These are phyloP conservation scores for Podospora bellae-mahoneyi DNA, from an alignment of 495 filamentous ascomycete genomes.

Conservation along the genomic window DNA sequence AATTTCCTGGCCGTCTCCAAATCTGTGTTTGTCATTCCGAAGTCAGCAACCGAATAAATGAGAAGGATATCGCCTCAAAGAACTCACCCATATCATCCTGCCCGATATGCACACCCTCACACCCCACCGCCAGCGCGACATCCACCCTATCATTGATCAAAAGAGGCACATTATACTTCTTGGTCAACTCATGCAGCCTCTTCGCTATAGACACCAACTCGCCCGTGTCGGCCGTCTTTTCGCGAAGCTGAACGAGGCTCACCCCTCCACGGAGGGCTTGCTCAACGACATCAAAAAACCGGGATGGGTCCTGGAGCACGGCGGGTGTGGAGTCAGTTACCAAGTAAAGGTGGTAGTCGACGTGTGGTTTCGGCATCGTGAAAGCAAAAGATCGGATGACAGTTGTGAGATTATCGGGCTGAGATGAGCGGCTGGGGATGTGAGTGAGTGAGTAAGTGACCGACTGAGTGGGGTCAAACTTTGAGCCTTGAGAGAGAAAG, in stretches of 20 bases:
- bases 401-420: not conserved
- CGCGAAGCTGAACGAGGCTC: slow-evolving; percentile 84
- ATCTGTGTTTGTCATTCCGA: not conserved
- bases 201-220: slow-evolving; percentile 67
- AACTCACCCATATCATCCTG: slow-evolving; percentile 83
- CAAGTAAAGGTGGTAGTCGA: slow-evolving; percentile 69
- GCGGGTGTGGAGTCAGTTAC: slow-evolving; percentile 86
- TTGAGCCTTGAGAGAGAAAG: not conserved
- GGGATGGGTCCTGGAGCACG: slow-evolving; percentile 67
- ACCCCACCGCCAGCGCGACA: slow-evolving; percentile 79
- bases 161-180: slow-evolving; percentile 67
- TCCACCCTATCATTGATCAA: slow-evolving; percentile 96
- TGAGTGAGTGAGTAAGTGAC: not conserved
- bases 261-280: slow-evolving; percentile 76
- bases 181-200: slow-evolving; percentile 66
- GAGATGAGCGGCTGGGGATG: not conserved
- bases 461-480: not conserved
- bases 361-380: slow-evolving; percentile 32
- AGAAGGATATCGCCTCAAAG: not conserved
- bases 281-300: slow-evolving; percentile 67
- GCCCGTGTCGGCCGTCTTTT: slow-evolving; percentile 78
- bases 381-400: not conserved
- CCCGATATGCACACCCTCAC: slow-evolving; percentile 89
- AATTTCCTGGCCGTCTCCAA: slow-evolving; percentile 63
- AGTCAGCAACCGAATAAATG: not conserved